Evolutionary conservation across 345 rosid species (phyloP).

Genomic region (Citrus inodora): DNA sequence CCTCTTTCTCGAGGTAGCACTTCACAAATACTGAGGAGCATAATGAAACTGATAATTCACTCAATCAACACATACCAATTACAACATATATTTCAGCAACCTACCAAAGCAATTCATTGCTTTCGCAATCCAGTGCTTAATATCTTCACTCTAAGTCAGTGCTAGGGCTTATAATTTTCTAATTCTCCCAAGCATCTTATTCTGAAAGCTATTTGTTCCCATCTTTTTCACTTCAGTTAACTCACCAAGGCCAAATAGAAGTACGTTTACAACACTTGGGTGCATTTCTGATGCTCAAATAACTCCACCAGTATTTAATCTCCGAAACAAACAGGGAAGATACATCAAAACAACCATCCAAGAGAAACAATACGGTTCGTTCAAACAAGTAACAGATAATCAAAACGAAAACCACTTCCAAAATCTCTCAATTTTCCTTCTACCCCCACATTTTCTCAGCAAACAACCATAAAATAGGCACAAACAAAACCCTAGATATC

Average conservation of each 20-base stretch:
- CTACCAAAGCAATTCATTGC: background rate
- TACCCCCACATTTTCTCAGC: slow-evolving; percentile 2
- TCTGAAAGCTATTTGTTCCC: background rate
- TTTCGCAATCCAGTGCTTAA: background rate
- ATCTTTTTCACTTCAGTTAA: background rate
- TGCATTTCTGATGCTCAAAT: background rate
- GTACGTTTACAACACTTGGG: background rate
- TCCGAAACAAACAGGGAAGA: background rate
- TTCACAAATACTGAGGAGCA: background rate
- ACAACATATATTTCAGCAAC: background rate
- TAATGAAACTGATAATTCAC: background rate
- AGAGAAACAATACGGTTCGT: background rate
- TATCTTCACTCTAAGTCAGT: no score
- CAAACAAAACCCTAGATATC: background rate
- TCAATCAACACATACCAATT: background rate
- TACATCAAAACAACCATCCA: background rate
- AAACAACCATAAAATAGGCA: background rate
- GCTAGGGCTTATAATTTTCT: background rate
- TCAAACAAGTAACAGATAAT: background rate
- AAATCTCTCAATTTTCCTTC: background rate
- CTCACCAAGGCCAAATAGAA: background rate
- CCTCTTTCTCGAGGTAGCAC: background rate
- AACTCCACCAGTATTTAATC: background rate
- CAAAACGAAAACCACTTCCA: background rate
- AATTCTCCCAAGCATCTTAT: background rate